Conservation (phyloP, 768 basidiomycete genomes). For the Fistulinella prunicolor region DNA sequence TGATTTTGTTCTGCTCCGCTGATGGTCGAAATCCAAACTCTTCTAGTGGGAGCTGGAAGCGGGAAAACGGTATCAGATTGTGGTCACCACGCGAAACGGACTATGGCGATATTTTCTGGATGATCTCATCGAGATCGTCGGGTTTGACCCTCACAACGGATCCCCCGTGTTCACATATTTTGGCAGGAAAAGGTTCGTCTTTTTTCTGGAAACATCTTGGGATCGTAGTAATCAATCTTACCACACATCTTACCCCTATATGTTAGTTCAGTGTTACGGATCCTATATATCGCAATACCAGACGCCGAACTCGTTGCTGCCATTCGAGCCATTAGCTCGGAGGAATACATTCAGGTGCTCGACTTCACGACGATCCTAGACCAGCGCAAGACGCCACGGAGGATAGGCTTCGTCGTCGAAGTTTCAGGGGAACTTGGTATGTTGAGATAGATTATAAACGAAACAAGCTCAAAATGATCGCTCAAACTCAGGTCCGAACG, state of each 20-base stretch:
- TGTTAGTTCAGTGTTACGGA: slow-evolving; percentile 2
- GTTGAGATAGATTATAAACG: neutral
- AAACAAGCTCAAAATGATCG: neutral
- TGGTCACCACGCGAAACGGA: slow-evolving; percentile 15
- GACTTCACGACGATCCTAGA: slow-evolving; percentile 14
- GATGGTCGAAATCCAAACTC: neutral
- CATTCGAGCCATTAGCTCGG: slow-evolving; percentile 3
- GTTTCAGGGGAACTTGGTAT: slow-evolving; percentile 1
- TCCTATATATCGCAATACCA: slow-evolving; percentile 1
- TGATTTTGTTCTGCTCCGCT: neutral
- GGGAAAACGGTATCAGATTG: slow-evolving; percentile 9
- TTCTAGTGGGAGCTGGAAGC: slow-evolving; percentile 8
- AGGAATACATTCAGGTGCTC: slow-evolving; percentile 1
- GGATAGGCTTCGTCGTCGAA: slow-evolving; percentile 16
- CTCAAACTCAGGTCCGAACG: neutral
- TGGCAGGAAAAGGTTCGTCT: slow-evolving; percentile 7
- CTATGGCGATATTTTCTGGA: slow-evolving; percentile 17
- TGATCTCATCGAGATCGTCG: slow-evolving; percentile 14
- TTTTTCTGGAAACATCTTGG: too few species aligned
- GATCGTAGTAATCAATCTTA: too few species aligned
- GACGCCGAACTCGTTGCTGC: slow-evolving; percentile 4
- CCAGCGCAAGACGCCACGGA: slow-evolving; percentile 4
- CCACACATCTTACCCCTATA: neutral
- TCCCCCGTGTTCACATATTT: slow-evolving; percentile 10
- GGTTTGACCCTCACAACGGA: slow-evolving; percentile 10